Base-by-base conservation (phyloP, 108 stramenopile genomes). In the Nitzschia palea region DNA sequence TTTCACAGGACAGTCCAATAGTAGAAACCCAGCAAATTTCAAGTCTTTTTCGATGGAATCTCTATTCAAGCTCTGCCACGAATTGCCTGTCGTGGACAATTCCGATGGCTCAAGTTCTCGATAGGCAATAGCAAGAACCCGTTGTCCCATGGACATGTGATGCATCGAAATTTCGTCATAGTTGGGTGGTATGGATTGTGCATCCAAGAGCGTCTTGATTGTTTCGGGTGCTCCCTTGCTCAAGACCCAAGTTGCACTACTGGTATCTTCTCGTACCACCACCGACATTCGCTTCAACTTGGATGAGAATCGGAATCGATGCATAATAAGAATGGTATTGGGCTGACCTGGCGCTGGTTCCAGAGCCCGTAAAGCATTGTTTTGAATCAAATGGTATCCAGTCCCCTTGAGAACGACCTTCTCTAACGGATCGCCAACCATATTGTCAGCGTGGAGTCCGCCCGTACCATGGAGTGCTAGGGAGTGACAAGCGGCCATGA, bases 151-250 rank as follows among this genome's bases (percentile, higher is more conserved):
- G 17, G 55, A 33, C 97, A 97, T 97, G 67, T 97, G 96, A 53
- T 78, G 40, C 70, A 55, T 65, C 57, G 79, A 94, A 2, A 88
- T 54, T 32, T 92, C 74, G 26, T 88, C 86, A 64, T 92, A 99
- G 44, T 86, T 66, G 22, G 36, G 9, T 0, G 97, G 96, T 31
- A 89, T 77, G 22, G 75, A 69, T 28, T 68, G 53, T 27, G 82
- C 75, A 32, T 83, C 67, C 0, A 97, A 63, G 62, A 97, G 71
- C 0, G 58, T 44, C 44, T 84, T 81, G 20, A 99, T 56, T 1
- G 80, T 84, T 67, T 99, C 98, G 25, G 98, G 98, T 27, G 97
- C 97, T 32, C 98, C 98, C 78, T 99, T 99, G 31, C 80, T 79
- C 45, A 97, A 60, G 20, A 71, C 82, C 74, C 77, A 89, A 15